These are phyloP conservation scores for Liriodendron chinense DNA, from an alignment of 164 flowering plant genomes.

Conservation along the genomic window DNA sequence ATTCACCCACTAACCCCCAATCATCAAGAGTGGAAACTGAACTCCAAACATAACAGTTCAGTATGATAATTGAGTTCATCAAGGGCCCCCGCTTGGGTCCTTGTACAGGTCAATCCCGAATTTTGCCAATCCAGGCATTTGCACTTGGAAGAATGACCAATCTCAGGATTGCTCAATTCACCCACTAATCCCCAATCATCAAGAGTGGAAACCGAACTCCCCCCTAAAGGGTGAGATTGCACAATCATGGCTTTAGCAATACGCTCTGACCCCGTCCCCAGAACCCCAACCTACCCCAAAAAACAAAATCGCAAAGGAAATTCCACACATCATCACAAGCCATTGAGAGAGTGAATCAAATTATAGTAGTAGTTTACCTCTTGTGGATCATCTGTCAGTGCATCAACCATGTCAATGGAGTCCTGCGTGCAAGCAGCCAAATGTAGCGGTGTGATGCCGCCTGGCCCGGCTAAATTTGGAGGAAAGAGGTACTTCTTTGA, in stretches of 20 bases:
- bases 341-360: neutral
- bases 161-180: too few species aligned
- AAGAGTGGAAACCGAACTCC: too few species aligned
- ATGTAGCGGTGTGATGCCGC: constrained; percentile 83
- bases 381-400: constrained; percentile 75
- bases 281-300: too few species aligned
- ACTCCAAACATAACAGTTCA: too few species aligned
- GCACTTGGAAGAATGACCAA: too few species aligned
- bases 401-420: constrained; percentile 63
- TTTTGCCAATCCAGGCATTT: too few species aligned
- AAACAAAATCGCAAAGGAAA: neutral
- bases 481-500: constrained; percentile 53
- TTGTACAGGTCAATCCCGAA: neutral
- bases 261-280: too few species aligned
- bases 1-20: too few species aligned
- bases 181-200: too few species aligned
- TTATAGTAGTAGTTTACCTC: constrained; percentile 38
- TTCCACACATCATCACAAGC: neutral
- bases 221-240: neutral
- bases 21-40: too few species aligned
- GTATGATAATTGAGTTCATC: too few species aligned
- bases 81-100: neutral
- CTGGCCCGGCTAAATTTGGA: constrained; percentile 71
- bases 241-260: too few species aligned
- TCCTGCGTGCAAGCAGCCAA: constrained; percentile 71